These are phyloP conservation scores for Saccharomyces pastorianus DNA, from an alignment of 1,139 yeast genomes.

Conservation along the genomic window DNA sequence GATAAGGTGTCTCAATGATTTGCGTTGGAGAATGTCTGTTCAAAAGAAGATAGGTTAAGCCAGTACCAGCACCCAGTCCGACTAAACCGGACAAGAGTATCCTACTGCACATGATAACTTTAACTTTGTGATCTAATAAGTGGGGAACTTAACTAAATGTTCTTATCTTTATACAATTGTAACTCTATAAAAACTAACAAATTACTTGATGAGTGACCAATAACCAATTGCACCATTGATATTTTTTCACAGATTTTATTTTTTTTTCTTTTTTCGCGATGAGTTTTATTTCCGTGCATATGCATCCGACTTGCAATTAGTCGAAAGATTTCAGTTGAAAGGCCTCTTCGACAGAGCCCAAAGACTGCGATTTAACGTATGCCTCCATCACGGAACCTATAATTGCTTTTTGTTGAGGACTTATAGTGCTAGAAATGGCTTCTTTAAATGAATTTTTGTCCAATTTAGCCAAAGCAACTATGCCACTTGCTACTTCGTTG, in stretches of 20 bases:
- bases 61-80: conserved; percentile 14
- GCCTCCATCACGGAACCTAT: background rate
- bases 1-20: background rate
- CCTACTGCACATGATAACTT: conserved; percentile 5
- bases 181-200: background rate
- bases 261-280: background rate
- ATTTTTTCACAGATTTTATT: background rate
- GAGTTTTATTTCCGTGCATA: background rate
- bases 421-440: conserved; percentile 37
- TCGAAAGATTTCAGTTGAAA: conserved; percentile 7
- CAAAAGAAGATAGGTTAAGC: conserved; percentile 7
- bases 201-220: background rate
- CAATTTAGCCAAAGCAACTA: conserved; percentile 44
- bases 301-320: background rate
- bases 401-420: conserved; percentile 28
- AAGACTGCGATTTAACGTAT: background rate
- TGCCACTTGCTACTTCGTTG: conserved; percentile 33
- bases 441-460: conserved; percentile 48
- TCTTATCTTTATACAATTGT: background rate
- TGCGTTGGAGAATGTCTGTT: background rate
- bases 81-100: conserved; percentile 7
- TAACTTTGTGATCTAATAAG: background rate
- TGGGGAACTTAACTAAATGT: background rate
- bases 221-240: background rate
- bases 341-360: background rate